Evolutionary conservation across 345 rosid species (phyloP).

Genomic region (Camelina neglecta): DNA sequence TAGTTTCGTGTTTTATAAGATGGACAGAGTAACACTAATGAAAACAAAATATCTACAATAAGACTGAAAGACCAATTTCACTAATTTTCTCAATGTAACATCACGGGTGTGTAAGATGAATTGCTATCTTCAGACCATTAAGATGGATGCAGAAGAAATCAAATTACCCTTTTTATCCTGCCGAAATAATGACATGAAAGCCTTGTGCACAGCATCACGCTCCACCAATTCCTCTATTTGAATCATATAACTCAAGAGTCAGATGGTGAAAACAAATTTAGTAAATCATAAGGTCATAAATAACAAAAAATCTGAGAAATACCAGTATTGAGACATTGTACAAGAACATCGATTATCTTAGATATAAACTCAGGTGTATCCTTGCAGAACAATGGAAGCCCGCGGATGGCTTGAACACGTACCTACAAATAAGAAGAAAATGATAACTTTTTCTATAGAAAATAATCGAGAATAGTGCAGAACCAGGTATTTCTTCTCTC

Average conservation of each 20-base stretch:
- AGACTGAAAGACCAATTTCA: not conserved
- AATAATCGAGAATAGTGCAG: not conserved
- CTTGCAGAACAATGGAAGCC: conserved; percentile 94
- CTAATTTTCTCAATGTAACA: not conserved
- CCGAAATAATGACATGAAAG: conserved; percentile 85
- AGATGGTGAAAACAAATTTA: not conserved
- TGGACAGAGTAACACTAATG: conserved; percentile 1
- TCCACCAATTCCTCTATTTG: conserved; percentile 73
- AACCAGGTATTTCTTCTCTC: not conserved
- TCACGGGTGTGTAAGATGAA: not conserved
- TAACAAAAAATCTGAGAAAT: conserved; percentile 35
- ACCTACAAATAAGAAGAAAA: conserved; percentile 50
- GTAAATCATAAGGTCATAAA: not conserved
- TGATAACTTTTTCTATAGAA: not conserved
- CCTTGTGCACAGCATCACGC: conserved; percentile 94
- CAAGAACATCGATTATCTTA: conserved; percentile 86
- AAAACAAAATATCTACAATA: not conserved
- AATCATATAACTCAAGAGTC: conserved; percentile 28
- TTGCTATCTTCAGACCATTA: not conserved
- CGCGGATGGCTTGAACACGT: conserved; percentile 95
- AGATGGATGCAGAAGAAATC: conserved; percentile 11
- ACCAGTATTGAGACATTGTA: conserved; percentile 81
- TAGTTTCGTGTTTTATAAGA: not conserved
- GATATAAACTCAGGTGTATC: conserved; percentile 75
- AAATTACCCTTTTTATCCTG: conserved; percentile 86